Evolutionary conservation across 352 stramenopile species (phyloP).

Genomic region (Phytopythium ostracodes): DNA sequence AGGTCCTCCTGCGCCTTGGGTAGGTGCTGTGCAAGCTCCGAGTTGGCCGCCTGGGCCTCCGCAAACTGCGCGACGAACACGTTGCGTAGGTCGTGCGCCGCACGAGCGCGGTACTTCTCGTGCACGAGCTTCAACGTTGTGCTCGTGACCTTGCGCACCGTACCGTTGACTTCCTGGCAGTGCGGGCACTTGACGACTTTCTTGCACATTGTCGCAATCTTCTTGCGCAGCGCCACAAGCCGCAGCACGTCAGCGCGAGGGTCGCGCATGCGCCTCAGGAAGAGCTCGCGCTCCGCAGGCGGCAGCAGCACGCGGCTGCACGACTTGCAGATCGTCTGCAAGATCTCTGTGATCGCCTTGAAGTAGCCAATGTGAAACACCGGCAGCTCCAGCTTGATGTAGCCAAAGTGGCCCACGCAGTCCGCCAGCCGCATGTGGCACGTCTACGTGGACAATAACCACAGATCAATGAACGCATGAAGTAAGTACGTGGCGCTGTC

Average conservation of each 20-base stretch:
- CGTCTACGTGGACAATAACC: conserved; percentile 22
- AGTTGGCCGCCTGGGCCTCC: conserved; percentile 71
- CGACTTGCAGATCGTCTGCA: conserved; percentile 98
- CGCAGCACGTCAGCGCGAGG: conserved; percentile 71
- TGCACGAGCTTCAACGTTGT: conserved; percentile 98
- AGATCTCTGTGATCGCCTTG: conserved; percentile 96
- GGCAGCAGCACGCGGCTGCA: conserved; percentile 95
- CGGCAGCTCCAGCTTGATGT: conserved; percentile 97
- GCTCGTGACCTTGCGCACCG: conserved; percentile 96
- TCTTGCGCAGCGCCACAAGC: conserved; percentile 88
- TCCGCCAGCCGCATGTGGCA: conserved; percentile 92
- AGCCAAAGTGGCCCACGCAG: conserved; percentile 98
- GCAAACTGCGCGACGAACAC: conserved; percentile 84
- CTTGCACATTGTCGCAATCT: conserved; percentile 96
- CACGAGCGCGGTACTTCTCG: conserved; percentile 94
- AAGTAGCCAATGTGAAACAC: conserved; percentile 99
- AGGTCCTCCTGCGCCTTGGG: conserved; percentile 90
- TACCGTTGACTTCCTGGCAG: conserved; percentile 95
- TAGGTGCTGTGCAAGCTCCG: conserved; percentile 83
- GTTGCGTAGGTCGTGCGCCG: conserved; percentile 76
- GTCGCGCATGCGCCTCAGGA: conserved; percentile 89
- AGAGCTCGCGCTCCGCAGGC: conserved; percentile 84
- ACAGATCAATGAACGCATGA: background rate
- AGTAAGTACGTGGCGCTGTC: background rate
- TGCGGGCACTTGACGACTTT: conserved; percentile 95